A percentile compares a stretch with the other conserved stretches of the same genome.
phyloP scores from a whole-genome alignment of 176 grass and related monocot species.

The Oryza meyeriana region DNA sequence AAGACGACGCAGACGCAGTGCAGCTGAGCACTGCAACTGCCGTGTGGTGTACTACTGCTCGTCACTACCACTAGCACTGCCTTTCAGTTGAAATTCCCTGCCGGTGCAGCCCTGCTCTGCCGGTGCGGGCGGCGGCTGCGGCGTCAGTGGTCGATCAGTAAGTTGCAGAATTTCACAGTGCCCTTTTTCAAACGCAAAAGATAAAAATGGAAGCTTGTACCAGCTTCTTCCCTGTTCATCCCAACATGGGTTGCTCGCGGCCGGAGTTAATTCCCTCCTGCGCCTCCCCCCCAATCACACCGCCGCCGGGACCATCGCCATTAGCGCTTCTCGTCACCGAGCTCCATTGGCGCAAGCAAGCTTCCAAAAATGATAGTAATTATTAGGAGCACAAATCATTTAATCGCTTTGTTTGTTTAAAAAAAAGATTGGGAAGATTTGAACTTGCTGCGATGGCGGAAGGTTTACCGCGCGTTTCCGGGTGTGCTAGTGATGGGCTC shows the following conservation, averaged over 20 bases:
- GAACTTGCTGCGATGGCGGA: not conserved
- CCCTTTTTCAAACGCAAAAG: slow-evolving; percentile 36
- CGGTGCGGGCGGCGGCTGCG: not conserved
- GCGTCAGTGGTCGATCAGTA: slow-evolving; percentile 31
- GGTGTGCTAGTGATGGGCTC: not conserved
- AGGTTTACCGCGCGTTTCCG: not conserved
- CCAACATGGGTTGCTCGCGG: slow-evolving; percentile 53
- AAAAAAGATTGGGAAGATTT: not conserved
- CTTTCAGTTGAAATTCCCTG: not conserved
- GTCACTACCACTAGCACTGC: not conserved
- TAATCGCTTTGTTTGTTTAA: not conserved
- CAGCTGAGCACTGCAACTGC: not conserved
- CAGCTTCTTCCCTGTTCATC: slow-evolving; percentile 10
- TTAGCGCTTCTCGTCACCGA: too few species aligned
- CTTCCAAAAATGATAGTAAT: slow-evolving; percentile 19
- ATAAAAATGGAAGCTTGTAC: slow-evolving; percentile 54
- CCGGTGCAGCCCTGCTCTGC: not conserved
- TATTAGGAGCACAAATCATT: not conserved
- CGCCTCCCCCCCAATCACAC: slow-evolving; percentile 4
- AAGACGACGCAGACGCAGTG: not conserved
- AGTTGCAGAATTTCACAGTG: slow-evolving; percentile 45
- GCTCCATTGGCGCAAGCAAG: not conserved
- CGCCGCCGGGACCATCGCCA: slow-evolving; percentile 8
- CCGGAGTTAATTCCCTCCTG: slow-evolving; percentile 37
- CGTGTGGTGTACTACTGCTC: not conserved